Evolutionary conservation across 148 eudicot genomes (phyloP), one percentile per base, ranked within the genome.

Genomic region (Fagopyrum esculentum): DNA sequence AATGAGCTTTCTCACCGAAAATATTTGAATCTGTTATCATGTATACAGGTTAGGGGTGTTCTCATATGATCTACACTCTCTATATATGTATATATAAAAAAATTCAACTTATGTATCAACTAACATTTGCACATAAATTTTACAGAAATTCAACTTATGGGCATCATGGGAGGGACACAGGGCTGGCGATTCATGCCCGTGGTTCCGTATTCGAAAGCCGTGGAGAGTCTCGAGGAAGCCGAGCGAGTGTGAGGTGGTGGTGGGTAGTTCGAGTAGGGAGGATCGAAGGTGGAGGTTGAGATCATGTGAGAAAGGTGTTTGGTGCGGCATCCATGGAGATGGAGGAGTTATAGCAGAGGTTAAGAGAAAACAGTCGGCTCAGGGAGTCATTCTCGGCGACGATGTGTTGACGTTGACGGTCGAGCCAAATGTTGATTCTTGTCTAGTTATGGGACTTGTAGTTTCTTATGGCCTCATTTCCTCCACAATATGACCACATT

Each of bases 281-380:
- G 8, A 71, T 75, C 7, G 78, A 73, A 68, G 68, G 76, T 45
- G 76, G 0, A 75, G n/a, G 70, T 40, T 40, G 74, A 77, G 73
- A 80, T 83, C 7, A 81, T 68, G 72, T 77, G 72, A 68, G 75
- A 77, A 66, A 73, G 71, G 9, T 55, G 73, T 72, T 5, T 19
- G 82, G 11, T 51, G 78, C 0, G 79, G 79, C 51, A 81, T 22
- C 64, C 45, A 83, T 86, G 5, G 79, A 80, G 22, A 66, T 10
- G 86, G 86, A 57, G 81, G 79, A 0, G 75, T 77, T 8, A 59
- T 83, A 66, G 88, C 89, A 44, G 89, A 86, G 83, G 86, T 81
- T 60, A 85, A 79, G 70, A 75, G 83, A 57, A 85, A 85, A 26
- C 79, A 75, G 35, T 77, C 86, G n/a, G 44, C 6, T 43, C 69